Conservation (phyloP, 768 basidiomycete genomes). For the Tricholoma sp. region DNA sequence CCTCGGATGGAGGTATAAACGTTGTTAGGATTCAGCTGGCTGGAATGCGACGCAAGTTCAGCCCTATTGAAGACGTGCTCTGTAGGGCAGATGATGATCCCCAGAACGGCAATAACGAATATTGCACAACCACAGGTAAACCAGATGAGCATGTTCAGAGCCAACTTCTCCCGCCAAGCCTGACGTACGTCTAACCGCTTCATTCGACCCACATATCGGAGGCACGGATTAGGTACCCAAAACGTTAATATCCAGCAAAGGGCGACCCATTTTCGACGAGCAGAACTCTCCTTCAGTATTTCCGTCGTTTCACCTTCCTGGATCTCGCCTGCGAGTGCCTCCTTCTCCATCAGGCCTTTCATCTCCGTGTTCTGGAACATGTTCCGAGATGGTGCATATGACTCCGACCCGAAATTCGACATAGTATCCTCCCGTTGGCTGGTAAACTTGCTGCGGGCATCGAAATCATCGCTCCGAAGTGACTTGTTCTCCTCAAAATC, state of each 20-base stretch:
- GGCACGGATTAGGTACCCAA: constrained; percentile 75
- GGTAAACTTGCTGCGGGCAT: constrained; percentile 72
- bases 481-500: constrained; percentile 76
- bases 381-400: constrained; percentile 89
- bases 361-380: constrained; percentile 90
- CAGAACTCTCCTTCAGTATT: constrained; percentile 75
- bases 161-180: constrained; percentile 97
- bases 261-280: constrained; percentile 81
- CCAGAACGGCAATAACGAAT: constrained; percentile 90
- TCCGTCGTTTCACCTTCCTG: constrained; percentile 87
- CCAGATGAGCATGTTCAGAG: constrained; percentile 95
- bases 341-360: constrained; percentile 70
- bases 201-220: constrained; percentile 81
- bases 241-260: constrained; percentile 88
- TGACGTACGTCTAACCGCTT: constrained; percentile 91
- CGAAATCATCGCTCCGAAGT: constrained; percentile 71
- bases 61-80: constrained; percentile 81
- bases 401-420: constrained; percentile 86
- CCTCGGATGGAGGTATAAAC: constrained; percentile 84
- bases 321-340: constrained; percentile 78
- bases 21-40: constrained; percentile 56
- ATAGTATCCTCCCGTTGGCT: constrained; percentile 71
- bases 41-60: constrained; percentile 76
- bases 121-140: constrained; percentile 82
- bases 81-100: constrained; percentile 87